Percentiles rank a stretch among this genome's conserved stretches.
phyloP scores from a whole-genome alignment of 768 basidiomycete genomes.

The Amanita subjunquillea region DNA sequence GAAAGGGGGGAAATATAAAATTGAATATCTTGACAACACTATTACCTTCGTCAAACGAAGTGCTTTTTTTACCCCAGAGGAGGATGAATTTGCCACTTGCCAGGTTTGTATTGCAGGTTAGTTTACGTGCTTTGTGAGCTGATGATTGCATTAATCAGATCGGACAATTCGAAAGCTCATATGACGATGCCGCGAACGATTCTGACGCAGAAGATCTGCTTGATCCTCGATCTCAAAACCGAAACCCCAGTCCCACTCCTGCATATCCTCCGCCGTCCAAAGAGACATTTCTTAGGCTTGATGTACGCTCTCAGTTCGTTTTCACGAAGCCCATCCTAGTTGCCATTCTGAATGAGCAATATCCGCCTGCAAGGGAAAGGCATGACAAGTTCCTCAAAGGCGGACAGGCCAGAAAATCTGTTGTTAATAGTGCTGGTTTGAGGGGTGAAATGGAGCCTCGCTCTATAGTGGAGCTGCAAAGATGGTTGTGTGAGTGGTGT shows the following conservation, averaged over 20 bases:
- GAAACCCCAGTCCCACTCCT: conserved; percentile 31
- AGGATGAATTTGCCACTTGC: conserved; percentile 56
- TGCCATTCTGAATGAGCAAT: conserved; percentile 47
- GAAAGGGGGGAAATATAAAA: conserved; percentile 32
- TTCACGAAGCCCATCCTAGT: conserved; percentile 56
- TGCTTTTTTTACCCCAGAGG: conserved; percentile 46
- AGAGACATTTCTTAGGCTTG: conserved; percentile 34
- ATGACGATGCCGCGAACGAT: conserved; percentile 29
- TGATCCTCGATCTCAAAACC: conserved; percentile 10
- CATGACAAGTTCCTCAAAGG: conserved; percentile 53
- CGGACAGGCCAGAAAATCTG: conserved; percentile 31
- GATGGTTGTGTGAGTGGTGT: conserved; percentile 32
- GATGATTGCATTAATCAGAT: conserved; percentile 24
- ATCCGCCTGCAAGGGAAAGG: conserved; percentile 37
- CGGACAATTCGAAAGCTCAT: conserved; percentile 42
- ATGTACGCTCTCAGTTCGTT: conserved; percentile 48
- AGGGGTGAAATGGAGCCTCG: conserved; percentile 32
- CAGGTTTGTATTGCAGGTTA: conserved; percentile 23
- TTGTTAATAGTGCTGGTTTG: conserved; percentile 23
- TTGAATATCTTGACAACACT: conserved; percentile 51
- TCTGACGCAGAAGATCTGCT: conserved; percentile 19
- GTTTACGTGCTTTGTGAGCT: not conserved
- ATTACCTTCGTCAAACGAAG: conserved; percentile 30
- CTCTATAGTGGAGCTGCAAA: conserved; percentile 25
- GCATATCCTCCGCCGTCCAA: conserved; percentile 29